Conservation (phyloP, 2,329 filamentous ascomycete genomes). For the Cladophialophora exuberans region DNA sequence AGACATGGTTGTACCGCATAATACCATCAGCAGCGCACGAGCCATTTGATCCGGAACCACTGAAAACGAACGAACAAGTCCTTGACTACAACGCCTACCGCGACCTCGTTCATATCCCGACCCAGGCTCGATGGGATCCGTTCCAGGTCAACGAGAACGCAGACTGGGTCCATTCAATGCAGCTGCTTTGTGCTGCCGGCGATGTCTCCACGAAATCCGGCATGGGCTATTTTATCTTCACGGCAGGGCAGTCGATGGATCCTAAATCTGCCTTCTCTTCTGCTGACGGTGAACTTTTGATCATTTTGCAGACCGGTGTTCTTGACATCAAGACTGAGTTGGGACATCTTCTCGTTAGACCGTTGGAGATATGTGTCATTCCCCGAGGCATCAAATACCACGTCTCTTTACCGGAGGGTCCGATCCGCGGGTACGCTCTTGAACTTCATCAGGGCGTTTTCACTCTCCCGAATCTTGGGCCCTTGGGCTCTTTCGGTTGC, state of each 20-base stretch:
- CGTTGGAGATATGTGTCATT: constrained; percentile 76
- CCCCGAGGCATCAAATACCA: constrained; percentile 74
- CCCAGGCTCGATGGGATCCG: constrained; percentile 78
- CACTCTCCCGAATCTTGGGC: constrained; percentile 70
- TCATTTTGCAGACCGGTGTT: constrained; percentile 73
- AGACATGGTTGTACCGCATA: constrained; percentile 73
- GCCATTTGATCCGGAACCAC: constrained; percentile 49
- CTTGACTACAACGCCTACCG: constrained; percentile 1
- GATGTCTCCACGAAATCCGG: constrained; percentile 78
- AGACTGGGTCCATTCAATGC: constrained; percentile 69
- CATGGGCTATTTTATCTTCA: constrained; percentile 78
- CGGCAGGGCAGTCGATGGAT: constrained; percentile 76
- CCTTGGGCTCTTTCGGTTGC: constrained; percentile 72
- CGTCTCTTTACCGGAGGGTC: constrained; percentile 64
- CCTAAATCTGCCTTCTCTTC: constrained; percentile 76
- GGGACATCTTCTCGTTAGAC: constrained; percentile 71
- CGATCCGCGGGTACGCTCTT: constrained; percentile 71
- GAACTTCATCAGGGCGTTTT: constrained; percentile 75
- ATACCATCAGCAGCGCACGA: constrained; percentile 65
- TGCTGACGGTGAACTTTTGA: constrained; percentile 76
- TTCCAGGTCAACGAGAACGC: constrained; percentile 70
- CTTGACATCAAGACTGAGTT: constrained; percentile 65
- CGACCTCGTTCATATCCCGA: constrained; percentile 59
- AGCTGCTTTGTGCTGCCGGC: constrained; percentile 75
- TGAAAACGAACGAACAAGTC: constrained; percentile 43